Conservation (phyloP, 148 eudicot species). For the Spergularia bocconei region DNA sequence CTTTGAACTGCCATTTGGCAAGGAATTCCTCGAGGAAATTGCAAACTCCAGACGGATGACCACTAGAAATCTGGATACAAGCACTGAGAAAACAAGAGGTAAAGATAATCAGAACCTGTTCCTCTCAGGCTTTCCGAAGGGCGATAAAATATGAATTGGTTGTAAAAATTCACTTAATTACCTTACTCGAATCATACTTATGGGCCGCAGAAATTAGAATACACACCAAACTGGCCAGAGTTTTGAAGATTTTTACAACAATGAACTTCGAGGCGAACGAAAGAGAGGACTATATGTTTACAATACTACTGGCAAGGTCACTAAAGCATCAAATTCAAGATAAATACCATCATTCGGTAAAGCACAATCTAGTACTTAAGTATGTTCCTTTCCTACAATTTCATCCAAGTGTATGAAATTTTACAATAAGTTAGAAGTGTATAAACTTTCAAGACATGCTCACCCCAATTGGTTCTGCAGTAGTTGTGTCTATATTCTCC, state of each 20-base stretch:
- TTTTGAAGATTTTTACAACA: too few species aligned
- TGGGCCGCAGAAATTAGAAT: too few species aligned
- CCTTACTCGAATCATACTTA: not conserved
- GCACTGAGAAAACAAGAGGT: conserved; percentile 44
- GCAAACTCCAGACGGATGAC: conserved; percentile 41
- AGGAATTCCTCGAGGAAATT: conserved; percentile 74
- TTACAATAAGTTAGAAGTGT: too few species aligned
- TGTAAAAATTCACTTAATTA: not conserved
- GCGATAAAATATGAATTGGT: not conserved
- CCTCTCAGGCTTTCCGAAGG: not conserved
- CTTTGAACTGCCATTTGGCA: conserved; percentile 50
- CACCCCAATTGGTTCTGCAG: too few species aligned
- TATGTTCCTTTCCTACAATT: too few species aligned
- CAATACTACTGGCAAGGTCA: too few species aligned
- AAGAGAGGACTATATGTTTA: too few species aligned
- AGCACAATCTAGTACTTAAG: not conserved
- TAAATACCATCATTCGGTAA: not conserved
- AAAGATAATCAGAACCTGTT: conserved; percentile 1
- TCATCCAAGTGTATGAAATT: too few species aligned
- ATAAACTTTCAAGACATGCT: too few species aligned
- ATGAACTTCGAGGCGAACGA: too few species aligned
- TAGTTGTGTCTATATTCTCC: too few species aligned
- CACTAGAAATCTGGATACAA: conserved; percentile 62
- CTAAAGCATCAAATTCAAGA: not conserved
- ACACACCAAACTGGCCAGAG: too few species aligned